Evolutionary conservation across 306 rosid species (phyloP).

Genomic region (Lablab purpureus): DNA sequence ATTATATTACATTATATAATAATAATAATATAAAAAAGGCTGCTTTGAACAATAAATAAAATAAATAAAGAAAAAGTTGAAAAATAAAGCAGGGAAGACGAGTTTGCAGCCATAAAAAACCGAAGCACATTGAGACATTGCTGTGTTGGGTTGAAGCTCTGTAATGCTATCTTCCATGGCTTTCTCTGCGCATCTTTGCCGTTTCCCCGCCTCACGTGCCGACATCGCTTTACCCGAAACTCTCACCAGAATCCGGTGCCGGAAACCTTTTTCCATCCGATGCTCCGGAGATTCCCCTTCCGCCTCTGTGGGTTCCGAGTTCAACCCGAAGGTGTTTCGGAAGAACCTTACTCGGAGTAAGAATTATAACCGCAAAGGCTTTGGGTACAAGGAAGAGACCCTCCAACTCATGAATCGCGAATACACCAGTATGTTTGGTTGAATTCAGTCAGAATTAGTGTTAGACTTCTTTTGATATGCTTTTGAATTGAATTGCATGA

Average conservation of each 20-base stretch:
- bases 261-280: conserved; percentile 61
- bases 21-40: too few species aligned
- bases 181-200: conserved; percentile 66
- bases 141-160: conserved; percentile 7
- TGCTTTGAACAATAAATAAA: neutral
- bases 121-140: neutral
- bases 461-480: neutral
- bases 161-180: conserved; percentile 60
- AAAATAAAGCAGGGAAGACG: neutral
- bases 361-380: conserved; percentile 88
- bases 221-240: conserved; percentile 55
- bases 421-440: conserved; percentile 69
- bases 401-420: conserved; percentile 89
- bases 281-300: conserved; percentile 64
- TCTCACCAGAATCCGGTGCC: conserved; percentile 48
- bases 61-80: neutral
- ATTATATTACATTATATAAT: neutral
- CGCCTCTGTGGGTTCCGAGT: conserved; percentile 60
- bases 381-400: conserved; percentile 89
- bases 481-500: neutral
- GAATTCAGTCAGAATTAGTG: neutral
- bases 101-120: conserved; percentile 23
- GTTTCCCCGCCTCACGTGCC: conserved; percentile 56
- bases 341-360: conserved; percentile 87
- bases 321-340: conserved; percentile 88